Evolutionary conservation across 345 rosid genomes (phyloP), one percentile per base, ranked within the genome.

Genomic region (Garcia nutans): DNA sequence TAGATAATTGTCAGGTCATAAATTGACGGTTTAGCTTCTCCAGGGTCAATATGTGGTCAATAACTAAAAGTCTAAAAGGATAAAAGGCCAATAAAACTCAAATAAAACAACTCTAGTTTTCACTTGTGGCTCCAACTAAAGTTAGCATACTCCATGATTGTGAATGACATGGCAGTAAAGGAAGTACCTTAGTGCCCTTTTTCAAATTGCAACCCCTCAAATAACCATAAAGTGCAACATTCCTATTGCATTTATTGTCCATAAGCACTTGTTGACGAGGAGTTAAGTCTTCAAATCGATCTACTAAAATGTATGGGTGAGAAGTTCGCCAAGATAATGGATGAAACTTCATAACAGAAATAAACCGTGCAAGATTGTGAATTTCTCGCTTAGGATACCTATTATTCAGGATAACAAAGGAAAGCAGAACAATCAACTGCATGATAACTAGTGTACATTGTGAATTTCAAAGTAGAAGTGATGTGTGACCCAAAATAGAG

Each of bases 211-310:
- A 96, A 72, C 99, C 99, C 62, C 98, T 91, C 82, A 96, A 74
- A 85, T 93, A 96, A 72, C 99, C 99, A 82, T 87, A 96, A 68
- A 92, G 76, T 3, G 96, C 92, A 80, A 96, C 75, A 81, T 92
- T 89, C 78, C 99, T 87, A 80, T 93, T 96, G 74, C 98, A 93
- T 84, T 93, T 96, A 58, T 78, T 84, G 87, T 92, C 83, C 81
- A 74, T 69, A 52, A 81, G 89, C 82, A 92, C 84, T 86, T 83
- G 86, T 76, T 88, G 93, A 19, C 93, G 97, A 67, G 97, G 93
- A 79, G 99, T 93, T 24, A 93, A 92, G 85, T 96, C 99, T 87
- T 93, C 99, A 67, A 96, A 80, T 63, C 98, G 96, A 85, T 96
- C 99, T 67, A 87, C 96, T 82, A 96, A 69, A 65, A 96, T 75